A percentile compares a stretch with the other conserved stretches of the same genome.
Conservation (phyloP, 2,329 filamentous ascomycete genomes). For the Curvularia spicifera region DNA sequence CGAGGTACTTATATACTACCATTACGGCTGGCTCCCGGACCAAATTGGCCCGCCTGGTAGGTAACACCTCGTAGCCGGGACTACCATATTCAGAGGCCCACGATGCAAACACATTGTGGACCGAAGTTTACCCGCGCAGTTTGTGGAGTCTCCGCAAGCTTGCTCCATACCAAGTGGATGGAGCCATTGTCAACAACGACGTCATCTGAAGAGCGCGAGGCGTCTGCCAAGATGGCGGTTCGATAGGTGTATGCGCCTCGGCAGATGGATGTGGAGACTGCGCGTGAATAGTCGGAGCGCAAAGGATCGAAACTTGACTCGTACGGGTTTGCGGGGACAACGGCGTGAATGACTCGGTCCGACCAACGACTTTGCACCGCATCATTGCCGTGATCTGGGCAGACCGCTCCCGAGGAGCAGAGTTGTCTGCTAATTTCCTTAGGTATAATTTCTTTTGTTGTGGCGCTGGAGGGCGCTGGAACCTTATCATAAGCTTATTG, state of each 20-base stretch:
- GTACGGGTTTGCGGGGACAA: slow-evolving; percentile 9
- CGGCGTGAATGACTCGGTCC: slow-evolving; percentile 7
- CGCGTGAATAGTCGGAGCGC: slow-evolving; percentile 9
- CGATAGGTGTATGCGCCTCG: slow-evolving; percentile 24
- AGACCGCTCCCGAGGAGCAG: slow-evolving; percentile 1
- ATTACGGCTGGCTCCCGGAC: slow-evolving; percentile 1
- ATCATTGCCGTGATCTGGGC: background rate
- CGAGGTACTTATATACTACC: slow-evolving; percentile 29
- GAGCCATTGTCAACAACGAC: slow-evolving; percentile 9
- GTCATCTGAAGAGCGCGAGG: slow-evolving; percentile 19
- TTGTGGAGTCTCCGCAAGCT: slow-evolving; percentile 22
- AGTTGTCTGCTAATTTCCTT: background rate
- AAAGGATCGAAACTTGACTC: slow-evolving; percentile 5
- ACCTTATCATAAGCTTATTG: background rate
- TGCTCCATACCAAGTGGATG: slow-evolving; percentile 25
- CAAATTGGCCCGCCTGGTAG: slow-evolving; percentile 9
- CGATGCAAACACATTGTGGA: slow-evolving; percentile 6
- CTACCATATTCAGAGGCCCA: slow-evolving; percentile 3
- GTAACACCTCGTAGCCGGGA: slow-evolving; percentile 3
- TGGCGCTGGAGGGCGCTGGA: background rate
- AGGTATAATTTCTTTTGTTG: background rate
- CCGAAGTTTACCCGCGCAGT: slow-evolving; percentile 34
- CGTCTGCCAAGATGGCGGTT: slow-evolving; percentile 30
- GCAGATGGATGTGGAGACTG: slow-evolving; percentile 20
- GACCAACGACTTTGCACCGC: background rate